Percentiles rank a stretch among this genome's conserved stretches.
phyloP scores from a whole-genome alignment of 306 rosid genomes.

The Lotus japonicus region DNA sequence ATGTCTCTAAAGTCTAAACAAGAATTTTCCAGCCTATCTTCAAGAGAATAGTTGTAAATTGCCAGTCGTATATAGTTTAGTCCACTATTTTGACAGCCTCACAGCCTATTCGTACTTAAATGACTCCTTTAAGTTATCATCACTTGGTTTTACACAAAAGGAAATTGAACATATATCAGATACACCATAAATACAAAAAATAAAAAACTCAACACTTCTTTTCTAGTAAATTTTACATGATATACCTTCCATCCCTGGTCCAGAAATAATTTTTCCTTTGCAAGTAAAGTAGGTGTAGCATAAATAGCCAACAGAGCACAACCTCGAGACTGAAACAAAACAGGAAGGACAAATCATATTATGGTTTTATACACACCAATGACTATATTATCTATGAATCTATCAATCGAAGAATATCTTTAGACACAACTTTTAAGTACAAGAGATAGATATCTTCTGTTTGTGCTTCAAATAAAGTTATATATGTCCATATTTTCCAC shows the following conservation, averaged over 20 bases:
- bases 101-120: slow-evolving; percentile 4
- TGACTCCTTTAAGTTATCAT: slow-evolving; percentile 8
- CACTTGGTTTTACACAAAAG: neutral
- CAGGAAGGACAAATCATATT: slow-evolving; percentile 1
- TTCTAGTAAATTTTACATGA: slow-evolving; percentile 1
- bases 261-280: slow-evolving; percentile 77
- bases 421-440: too few relatives aligned
- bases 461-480: too few relatives aligned
- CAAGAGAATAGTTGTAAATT: slow-evolving; percentile 5
- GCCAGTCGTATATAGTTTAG: neutral
- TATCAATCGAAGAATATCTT: too few relatives aligned
- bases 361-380: neutral
- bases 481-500: too few relatives aligned
- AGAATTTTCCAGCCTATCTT: neutral
- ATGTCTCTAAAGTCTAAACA: neutral
- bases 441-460: too few relatives aligned
- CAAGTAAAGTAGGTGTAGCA: slow-evolving; percentile 68
- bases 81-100: neutral
- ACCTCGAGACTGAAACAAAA: slow-evolving; percentile 61
- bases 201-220: neutral
- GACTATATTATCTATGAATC: neutral
- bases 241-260: slow-evolving; percentile 91
- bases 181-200: neutral
- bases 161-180: slow-evolving; percentile 8
- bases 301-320: slow-evolving; percentile 65